Percentiles rank a stretch among this genome's conserved stretches.
Evolutionary conservation across 2,329 filamentous ascomycete genomes (phyloP).

Genomic region (Cucurbitaria berberidis): DNA sequence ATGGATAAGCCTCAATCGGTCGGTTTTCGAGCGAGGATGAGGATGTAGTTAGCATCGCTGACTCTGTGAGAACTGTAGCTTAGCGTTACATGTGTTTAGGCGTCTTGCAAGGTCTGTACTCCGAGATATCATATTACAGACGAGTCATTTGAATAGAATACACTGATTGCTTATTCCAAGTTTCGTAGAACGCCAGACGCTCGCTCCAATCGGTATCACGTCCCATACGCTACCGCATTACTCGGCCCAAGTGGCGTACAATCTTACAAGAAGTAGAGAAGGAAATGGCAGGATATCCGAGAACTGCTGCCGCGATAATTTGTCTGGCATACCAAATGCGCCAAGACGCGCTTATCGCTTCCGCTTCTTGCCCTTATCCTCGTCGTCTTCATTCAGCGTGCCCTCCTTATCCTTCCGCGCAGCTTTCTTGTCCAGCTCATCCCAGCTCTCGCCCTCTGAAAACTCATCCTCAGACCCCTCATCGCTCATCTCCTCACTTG

Average conservation of each 20-base stretch:
- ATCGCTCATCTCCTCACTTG: slow-evolving; percentile 79
- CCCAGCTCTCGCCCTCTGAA: slow-evolving; percentile 80
- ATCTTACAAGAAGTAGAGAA: slow-evolving; percentile 4
- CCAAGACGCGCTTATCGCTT: slow-evolving; percentile 45
- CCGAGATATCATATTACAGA: not conserved
- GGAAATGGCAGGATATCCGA: not conserved
- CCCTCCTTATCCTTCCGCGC: slow-evolving; percentile 66
- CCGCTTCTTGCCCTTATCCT: slow-evolving; percentile 73
- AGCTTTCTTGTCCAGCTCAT: slow-evolving; percentile 89
- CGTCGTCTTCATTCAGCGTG: slow-evolving; percentile 61
- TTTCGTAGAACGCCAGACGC: not conserved
- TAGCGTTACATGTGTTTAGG: too few species aligned
- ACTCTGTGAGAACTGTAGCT: too few species aligned
- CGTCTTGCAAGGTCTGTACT: too few species aligned
- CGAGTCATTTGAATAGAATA: not conserved
- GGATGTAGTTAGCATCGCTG: too few species aligned
- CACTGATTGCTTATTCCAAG: not conserved
- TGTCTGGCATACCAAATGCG: not conserved
- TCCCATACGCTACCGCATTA: not conserved
- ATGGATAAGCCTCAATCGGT: too few species aligned
- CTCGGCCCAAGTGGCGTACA: not conserved
- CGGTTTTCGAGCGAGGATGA: too few species aligned
- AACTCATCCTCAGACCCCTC: slow-evolving; percentile 61
- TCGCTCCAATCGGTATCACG: not conserved
- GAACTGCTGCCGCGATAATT: not conserved